Evolutionary conservation across 2,329 filamentous ascomycete genomes (phyloP), one percentile per base, ranked within the genome.

Genomic region (Trichoderma harzianum): DNA sequence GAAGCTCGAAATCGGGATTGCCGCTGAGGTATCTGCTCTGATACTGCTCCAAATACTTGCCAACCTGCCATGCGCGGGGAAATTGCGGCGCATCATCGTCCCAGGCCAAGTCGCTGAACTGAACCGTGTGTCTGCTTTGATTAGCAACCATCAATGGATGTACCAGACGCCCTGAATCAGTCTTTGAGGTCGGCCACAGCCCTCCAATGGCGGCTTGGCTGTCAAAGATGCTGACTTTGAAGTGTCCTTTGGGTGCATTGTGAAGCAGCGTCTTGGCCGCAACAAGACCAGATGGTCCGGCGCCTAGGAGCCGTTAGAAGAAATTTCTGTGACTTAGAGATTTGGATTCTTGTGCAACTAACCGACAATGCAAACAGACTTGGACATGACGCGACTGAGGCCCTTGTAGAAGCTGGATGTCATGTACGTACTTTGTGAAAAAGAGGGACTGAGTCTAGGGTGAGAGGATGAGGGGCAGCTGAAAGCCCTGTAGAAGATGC

Each of bases 61-160:
- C 92, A 5, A 95, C 88, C 81, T 93, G 89, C 89, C 91, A 93
- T 0, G 93, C 93, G 47, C 86, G 89, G 1, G 93, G 93, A 62
- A 96, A 90, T 79, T 91, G 86, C 1, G 91, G 89, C 1, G 84
- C 81, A 5, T 80, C 81, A 6, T 85, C 82, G 3, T 87, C 84
- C 93, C 93, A 97, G 7, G 92, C 87, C 28, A 93, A 79, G 78
- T 95, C 93, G 74, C 88, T 90, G 76, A 91, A 91, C 76, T 88
- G 87, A 74, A 96, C 89, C 0, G 92, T 93, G 79, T 94, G 93
- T 60, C 87, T 88, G 81, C 92, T 94, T 76, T 95, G 89, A 78
- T 97, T 97, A 5, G 88, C 88, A 18, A 88, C 84, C 85, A 92
- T 92, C 67, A 92, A 86, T 10, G 91, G 91, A 73, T 92, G 89